Evolutionary conservation across 257 asterid genomes (phyloP), one percentile per base, ranked within the genome.

Genomic region (Capsicum pubescens): DNA sequence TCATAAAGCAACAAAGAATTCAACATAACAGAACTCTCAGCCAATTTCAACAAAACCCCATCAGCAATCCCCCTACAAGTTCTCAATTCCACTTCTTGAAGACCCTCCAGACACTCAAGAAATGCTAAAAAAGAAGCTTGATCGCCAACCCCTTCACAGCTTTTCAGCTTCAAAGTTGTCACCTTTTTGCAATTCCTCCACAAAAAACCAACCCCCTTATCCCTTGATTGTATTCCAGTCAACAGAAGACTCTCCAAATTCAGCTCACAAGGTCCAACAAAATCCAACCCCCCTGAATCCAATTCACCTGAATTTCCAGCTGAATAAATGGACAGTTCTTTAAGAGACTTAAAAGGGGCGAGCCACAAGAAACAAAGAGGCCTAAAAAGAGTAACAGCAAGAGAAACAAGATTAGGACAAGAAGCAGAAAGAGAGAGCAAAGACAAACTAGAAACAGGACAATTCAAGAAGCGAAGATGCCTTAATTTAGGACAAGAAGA

Each of bases 101-200:
- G 94, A 84, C 78, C 78, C 71, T 59, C 85, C 6, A 32, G 81
- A 44, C 64, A 80, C 19, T 59, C 80, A 10, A 92, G 8, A 80
- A 92, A 95, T 13, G 61, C 83, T 8, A 90, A 89, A 89, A 91
- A 91, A 1, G 91, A 89, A 3, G 87, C 59, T 85, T 85, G 69
- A 84, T 93, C 97, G 1, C 98, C 99, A 8, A 95, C 84, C 5
- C 97, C 89, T 81, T 90, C 95, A 61, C 98, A 95, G 89, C 91
- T 84, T 46, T 84, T 84, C 46, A 95, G 87, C 91, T 87, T 88
- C 81, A 95, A 80, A 82, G 85, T 93, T 88, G 80, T 91, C 11
- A 93, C 26, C 44, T 89, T 90, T 84, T 79, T 92, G 79, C 94
- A 90, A 55, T 88, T 95, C 21, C 86, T 90, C 98, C 99, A 95